Evolutionary conservation across 2,329 filamentous ascomycete species (phyloP).

Genomic region (Talaromyces sp.): DNA sequence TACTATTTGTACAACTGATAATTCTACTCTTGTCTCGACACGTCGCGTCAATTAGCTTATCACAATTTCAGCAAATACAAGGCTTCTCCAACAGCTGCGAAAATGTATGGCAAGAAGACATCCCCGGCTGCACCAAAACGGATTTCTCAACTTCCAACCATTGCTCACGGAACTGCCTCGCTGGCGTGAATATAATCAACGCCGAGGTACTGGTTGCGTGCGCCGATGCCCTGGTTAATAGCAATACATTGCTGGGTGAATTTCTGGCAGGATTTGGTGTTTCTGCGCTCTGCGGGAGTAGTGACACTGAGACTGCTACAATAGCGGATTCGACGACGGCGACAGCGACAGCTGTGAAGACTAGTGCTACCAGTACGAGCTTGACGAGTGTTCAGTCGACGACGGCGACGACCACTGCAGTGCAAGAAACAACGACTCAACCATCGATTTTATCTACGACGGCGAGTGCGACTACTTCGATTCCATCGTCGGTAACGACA

Average conservation of each 20-base stretch:
- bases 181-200: constrained; percentile 14
- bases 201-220: constrained; percentile 15
- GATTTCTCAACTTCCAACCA: constrained; percentile 11
- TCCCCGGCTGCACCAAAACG: constrained; percentile 17
- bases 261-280: constrained; percentile 17
- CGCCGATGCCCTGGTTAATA: constrained; percentile 8
- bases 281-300: constrained; percentile 14
- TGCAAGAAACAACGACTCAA: neutral
- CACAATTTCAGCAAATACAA: constrained; percentile 19
- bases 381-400: neutral
- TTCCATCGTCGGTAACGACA: neutral
- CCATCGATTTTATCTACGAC: neutral
- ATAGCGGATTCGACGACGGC: neutral
- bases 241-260: constrained; percentile 14
- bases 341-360: neutral
- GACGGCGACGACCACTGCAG: neutral
- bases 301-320: neutral
- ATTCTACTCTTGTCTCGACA: neutral
- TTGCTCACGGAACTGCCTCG: constrained; percentile 16
- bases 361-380: neutral
- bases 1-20: constrained; percentile 3
- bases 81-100: constrained; percentile 13
- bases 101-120: constrained; percentile 15
- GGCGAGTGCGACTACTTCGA: neutral
- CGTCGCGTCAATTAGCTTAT: constrained; percentile 14